Base-by-base conservation (phyloP, 2,329 filamentous ascomycete genomes). In the Corinectria fuckeliana region DNA sequence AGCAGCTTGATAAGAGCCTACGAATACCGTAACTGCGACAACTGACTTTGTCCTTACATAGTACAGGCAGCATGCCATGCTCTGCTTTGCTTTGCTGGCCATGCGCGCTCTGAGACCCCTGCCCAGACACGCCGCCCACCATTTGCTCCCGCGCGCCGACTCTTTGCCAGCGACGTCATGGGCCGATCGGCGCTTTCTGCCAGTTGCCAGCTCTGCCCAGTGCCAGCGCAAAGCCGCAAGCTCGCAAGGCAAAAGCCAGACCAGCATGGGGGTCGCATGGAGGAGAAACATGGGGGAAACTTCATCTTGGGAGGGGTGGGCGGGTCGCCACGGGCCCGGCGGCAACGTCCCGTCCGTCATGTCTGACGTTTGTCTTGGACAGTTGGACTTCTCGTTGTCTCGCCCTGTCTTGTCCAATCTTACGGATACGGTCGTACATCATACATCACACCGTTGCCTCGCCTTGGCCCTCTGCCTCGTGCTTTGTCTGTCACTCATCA, bases 121-220 rank as follows among this genome's bases (percentile, higher is more conserved):
- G 52, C 30, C 14, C 50, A 47, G 38, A 34, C 58, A 56, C 52
- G 52, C 38, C 42, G n/a, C 42, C 50, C 34, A 42, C 50, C 26
- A 23, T 44, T 20, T 16, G n/a, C 34, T 41, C 39, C 30, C 54
- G 28, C 36, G 34, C 44, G n/a, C 21, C 47, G 48, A 38, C 34
- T 48, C 41, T 42, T n/a, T 32, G 50, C 50, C 41, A 53, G 42
- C 60, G 58, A 63, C 60, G 60, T 65, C 62, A 65, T 63, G 55
- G 45, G 57, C 39, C 50, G 51, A 60, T 59, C 44, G 41, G 38
- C 54, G n/a, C 20, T 38, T 23, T 28, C 36, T 28, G 38, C 20
- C 25, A 16, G 34, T 23, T 25, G 39, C 50, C 26, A 44, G 48
- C 41, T 26, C 28, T n/a, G n/a, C n/a, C n/a, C n/a, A n/a, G n/a